A percentile compares a stretch with the other conserved stretches of the same genome.
Evolutionary conservation across 129 eudicot species (phyloP).

Genomic region (Helichrysum umbraculigerum): DNA sequence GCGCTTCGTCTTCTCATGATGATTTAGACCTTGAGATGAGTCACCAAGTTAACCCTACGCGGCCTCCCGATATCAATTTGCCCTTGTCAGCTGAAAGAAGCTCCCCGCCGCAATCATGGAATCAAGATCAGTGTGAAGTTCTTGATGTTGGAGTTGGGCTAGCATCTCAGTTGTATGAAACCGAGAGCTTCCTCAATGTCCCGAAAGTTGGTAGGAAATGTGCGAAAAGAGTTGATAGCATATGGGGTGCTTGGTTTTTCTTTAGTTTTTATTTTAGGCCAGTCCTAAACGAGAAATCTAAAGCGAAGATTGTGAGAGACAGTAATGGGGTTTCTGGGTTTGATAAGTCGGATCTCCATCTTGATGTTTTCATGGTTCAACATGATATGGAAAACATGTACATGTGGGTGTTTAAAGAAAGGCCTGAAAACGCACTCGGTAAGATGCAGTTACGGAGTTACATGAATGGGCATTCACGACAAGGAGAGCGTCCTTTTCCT

Average conservation of each 20-base stretch:
- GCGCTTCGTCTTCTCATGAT: slow-evolving; percentile 85
- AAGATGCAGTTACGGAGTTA: slow-evolving; percentile 95
- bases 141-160: slow-evolving; percentile 78
- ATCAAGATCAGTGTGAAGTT: slow-evolving; percentile 55
- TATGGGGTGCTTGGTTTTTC: slow-evolving; percentile 97
- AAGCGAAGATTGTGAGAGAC: slow-evolving; percentile 58
- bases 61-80: slow-evolving; percentile 85
- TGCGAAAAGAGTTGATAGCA: slow-evolving; percentile 76
- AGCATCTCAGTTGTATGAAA: slow-evolving; percentile 63
- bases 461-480: slow-evolving; percentile 94
- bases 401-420: slow-evolving; percentile 93
- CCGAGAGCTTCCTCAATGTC: slow-evolving; percentile 55
- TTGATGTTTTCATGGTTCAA: slow-evolving; percentile 87
- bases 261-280: slow-evolving; percentile 79
- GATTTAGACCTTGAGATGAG: slow-evolving; percentile 85
- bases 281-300: slow-evolving; percentile 73
- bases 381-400: slow-evolving; percentile 98
- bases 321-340: slow-evolving; percentile 74
- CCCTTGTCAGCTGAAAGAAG: slow-evolving; percentile 71
- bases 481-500: slow-evolving; percentile 89
- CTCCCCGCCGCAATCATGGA: slow-evolving; percentile 73
- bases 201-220: slow-evolving; percentile 69
- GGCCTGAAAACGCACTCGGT: slow-evolving; percentile 83
- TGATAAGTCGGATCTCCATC: slow-evolving; percentile 73
- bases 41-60: slow-evolving; percentile 57